Conservation (phyloP, 352 stramenopile species). For the Pythium diclinum region DNA sequence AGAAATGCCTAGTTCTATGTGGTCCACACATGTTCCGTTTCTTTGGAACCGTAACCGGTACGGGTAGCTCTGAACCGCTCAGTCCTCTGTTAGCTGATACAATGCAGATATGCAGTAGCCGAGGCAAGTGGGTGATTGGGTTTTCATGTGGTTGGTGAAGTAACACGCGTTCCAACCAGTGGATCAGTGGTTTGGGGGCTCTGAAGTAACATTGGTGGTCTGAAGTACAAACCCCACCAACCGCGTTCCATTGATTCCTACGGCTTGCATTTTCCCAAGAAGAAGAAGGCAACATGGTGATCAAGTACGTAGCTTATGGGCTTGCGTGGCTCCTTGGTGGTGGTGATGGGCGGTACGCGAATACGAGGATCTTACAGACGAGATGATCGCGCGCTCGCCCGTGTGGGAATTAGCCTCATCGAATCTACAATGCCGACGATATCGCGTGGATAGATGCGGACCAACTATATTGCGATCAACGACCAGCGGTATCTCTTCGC, state of each 20-base stretch:
- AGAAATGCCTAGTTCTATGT: conserved; percentile 14
- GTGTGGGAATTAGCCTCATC: neutral
- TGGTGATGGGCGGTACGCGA: neutral
- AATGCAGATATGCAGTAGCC: neutral
- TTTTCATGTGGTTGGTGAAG: conserved; percentile 31
- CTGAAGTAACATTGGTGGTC: conserved; percentile 48
- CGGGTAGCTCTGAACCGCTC: conserved; percentile 14
- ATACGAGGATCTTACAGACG: neutral
- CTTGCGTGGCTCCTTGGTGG: neutral
- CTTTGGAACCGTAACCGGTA: conserved; percentile 10
- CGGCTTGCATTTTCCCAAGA: conserved; percentile 88
- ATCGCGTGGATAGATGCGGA: neutral
- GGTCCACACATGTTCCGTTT: conserved; percentile 9
- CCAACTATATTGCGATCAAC: neutral
- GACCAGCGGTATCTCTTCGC: neutral
- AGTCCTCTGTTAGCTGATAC: conserved; percentile 17
- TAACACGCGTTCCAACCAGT: conserved; percentile 78
- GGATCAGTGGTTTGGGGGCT: conserved; percentile 48
- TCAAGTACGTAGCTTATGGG: conserved; percentile 70
- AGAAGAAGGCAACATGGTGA: conserved; percentile 89
- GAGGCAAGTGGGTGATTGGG: conserved; percentile 23
- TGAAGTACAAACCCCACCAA: conserved; percentile 28
- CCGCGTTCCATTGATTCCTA: conserved; percentile 51
- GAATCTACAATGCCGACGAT: neutral
- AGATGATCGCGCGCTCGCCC: neutral